These are phyloP conservation scores for Neurospora sp. DNA, from an alignment of 2,329 filamentous ascomycete genomes.

Conservation along the genomic window DNA sequence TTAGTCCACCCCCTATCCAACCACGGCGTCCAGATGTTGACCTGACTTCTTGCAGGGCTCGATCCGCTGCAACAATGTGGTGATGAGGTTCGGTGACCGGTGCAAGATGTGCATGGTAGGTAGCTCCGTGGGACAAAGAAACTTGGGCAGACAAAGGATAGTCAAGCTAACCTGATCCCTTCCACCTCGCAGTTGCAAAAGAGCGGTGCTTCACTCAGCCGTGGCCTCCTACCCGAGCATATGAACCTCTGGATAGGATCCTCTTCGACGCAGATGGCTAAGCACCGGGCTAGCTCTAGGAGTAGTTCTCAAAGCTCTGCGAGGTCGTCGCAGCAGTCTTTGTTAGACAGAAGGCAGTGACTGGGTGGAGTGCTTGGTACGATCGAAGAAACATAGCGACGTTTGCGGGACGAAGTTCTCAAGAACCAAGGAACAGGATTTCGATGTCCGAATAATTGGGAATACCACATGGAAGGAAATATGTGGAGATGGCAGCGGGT, in stretches of 20 bases:
- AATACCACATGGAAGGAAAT: not conserved
- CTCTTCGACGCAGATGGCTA: not conserved
- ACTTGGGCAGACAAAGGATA: not conserved
- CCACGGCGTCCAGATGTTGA: conserved; percentile 4
- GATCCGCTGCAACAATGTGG: conserved; percentile 27
- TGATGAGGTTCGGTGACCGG: conserved; percentile 26
- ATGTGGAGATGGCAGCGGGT: not conserved
- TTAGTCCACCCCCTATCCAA: conserved; percentile 10
- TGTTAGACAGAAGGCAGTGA: not conserved
- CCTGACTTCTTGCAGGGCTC: conserved; percentile 19
- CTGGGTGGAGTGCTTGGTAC: not conserved
- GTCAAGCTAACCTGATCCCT: conserved; percentile 7
- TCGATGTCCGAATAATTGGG: not conserved
- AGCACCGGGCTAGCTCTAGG: not conserved
- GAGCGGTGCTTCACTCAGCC: conserved; percentile 19
- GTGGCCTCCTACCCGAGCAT: conserved; percentile 18
- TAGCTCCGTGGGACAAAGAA: not conserved
- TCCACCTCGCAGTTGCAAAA: conserved; percentile 15
- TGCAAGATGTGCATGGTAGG: conserved; percentile 27
- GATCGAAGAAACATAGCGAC: not conserved
- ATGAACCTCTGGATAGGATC: conserved; percentile 9
- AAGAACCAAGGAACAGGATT: not conserved
- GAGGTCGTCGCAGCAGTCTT: not conserved
- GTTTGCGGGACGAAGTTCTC: not conserved
- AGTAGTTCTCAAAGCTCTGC: not conserved